Conservation (phyloP, 2,329 filamentous ascomycete genomes). For the Hortaea sp. region DNA sequence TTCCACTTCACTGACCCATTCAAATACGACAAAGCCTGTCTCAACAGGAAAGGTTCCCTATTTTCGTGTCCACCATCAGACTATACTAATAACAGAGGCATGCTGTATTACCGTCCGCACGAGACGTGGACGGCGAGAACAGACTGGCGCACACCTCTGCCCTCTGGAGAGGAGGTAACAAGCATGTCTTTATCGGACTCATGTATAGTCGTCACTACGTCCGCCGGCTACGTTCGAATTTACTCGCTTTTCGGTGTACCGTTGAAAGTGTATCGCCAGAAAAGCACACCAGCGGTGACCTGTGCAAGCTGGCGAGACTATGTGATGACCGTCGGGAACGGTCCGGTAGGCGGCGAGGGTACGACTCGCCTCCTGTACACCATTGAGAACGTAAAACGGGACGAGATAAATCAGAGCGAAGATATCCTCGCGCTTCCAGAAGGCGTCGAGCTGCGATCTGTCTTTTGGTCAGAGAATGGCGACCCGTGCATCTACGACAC, state of each 20-base stretch:
- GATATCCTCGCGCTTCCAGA: conserved; percentile 79
- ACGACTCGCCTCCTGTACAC: conserved; percentile 73
- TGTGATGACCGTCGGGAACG: conserved; percentile 91
- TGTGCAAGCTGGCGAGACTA: conserved; percentile 94
- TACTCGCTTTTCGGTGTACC: conserved; percentile 91
- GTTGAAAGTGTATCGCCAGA: conserved; percentile 80
- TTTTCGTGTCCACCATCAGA: conserved; percentile 68
- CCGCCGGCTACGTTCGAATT: conserved; percentile 76
- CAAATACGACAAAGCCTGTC: conserved; percentile 88
- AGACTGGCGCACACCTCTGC: conserved; percentile 86
- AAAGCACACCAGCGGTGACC: conserved; percentile 79
- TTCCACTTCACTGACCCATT: conserved; percentile 98
- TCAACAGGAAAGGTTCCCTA: conserved; percentile 72
- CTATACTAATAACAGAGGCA: conserved; percentile 50
- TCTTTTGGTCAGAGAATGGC: conserved; percentile 89
- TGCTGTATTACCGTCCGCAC: conserved; percentile 92
- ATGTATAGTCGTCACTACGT: conserved; percentile 82
- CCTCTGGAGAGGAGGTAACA: conserved; percentile 72
- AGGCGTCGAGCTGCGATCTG: conserved; percentile 61
- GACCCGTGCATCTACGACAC: conserved; percentile 96
- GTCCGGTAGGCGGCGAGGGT: conserved; percentile 70
- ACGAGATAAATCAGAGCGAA: conserved; percentile 89
- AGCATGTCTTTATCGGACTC: conserved; percentile 87
- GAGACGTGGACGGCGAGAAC: conserved; percentile 88
- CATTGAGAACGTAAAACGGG: conserved; percentile 87